Percentiles rank a stretch among this genome's conserved stretches.
These are phyloP conservation scores for Fusarium miscanthi DNA, from an alignment of 2,329 filamentous ascomycete species.

Conservation along the genomic window DNA sequence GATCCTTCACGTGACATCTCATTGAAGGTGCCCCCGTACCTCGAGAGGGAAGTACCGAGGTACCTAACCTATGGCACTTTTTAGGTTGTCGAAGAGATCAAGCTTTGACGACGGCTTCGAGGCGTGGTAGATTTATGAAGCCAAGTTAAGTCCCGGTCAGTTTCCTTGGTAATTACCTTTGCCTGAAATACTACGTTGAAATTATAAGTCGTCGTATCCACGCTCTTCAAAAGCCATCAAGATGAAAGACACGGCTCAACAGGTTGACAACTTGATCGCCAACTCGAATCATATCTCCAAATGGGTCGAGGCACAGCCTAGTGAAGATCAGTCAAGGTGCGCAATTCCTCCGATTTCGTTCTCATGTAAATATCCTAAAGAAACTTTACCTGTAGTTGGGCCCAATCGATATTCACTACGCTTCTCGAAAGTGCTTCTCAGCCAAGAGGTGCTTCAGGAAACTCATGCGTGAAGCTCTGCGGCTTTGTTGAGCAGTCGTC, in stretches of 20 bases:
- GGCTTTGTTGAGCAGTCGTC: constrained; percentile 70
- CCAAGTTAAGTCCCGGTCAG: constrained; percentile 1
- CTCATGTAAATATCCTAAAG: constrained; percentile 39
- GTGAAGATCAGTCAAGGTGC: constrained; percentile 52
- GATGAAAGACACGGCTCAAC: constrained; percentile 43
- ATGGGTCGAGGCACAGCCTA: constrained; percentile 58
- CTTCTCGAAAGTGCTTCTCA: constrained; percentile 63
- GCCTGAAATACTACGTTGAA: constrained; percentile 4
- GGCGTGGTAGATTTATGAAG: background rate
- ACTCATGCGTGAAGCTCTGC: constrained; percentile 68
- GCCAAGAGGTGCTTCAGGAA: constrained; percentile 65
- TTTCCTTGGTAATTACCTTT: background rate
- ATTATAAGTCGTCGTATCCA: background rate
- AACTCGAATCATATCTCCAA: constrained; percentile 52
- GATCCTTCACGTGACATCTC: constrained; percentile 45
- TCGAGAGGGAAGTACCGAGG: background rate
- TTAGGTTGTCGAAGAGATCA: background rate
- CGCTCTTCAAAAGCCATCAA: constrained; percentile 5
- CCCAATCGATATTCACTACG: constrained; percentile 57
- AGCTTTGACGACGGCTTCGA: constrained; percentile 17
- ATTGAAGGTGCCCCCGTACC: background rate
- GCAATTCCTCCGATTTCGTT: constrained; percentile 34
- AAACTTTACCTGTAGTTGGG: constrained; percentile 41
- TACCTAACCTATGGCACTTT: constrained; percentile 18
- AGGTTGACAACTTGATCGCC: constrained; percentile 49